Percentiles rank a stretch among this genome's conserved stretches.
Evolutionary conservation across 331 rosid genomes (phyloP).

Genomic region (Dryas integrifolia): DNA sequence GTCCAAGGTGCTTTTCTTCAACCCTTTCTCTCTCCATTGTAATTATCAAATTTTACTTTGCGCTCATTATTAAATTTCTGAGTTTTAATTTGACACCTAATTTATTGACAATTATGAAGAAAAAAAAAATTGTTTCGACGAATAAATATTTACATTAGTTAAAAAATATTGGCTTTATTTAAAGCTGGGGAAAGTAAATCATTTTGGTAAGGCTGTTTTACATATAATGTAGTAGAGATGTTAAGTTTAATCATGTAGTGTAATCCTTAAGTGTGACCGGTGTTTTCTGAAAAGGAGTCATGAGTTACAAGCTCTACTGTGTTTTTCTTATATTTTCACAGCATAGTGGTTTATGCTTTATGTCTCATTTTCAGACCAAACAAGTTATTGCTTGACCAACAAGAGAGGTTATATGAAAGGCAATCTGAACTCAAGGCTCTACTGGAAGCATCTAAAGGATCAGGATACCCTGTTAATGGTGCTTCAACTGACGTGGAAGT

Average conservation of each 20-base stretch:
- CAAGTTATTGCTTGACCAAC: conserved; percentile 59
- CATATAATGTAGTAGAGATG: background rate
- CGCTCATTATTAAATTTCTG: background rate
- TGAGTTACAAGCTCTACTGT: background rate
- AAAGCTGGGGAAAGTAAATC: background rate
- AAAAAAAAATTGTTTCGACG: background rate
- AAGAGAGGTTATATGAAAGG: conserved; percentile 71
- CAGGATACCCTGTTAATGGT: conserved; percentile 32
- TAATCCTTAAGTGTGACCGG: background rate
- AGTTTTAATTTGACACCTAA: background rate
- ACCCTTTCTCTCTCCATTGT: background rate
- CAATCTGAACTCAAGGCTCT: conserved; percentile 66
- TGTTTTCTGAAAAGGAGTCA: background rate
- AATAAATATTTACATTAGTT: no score
- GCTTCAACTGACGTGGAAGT: conserved; percentile 51
- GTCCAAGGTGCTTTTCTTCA: conserved; percentile 58
- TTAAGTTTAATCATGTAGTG: background rate
- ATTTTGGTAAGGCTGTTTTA: background rate
- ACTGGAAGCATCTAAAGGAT: conserved; percentile 58
- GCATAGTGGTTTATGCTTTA: background rate
- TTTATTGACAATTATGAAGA: background rate
- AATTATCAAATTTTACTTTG: background rate
- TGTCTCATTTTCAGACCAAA: conserved; percentile 49
- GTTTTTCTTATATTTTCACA: background rate
- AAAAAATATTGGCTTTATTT: background rate